Base-by-base conservation (phyloP, 2,329 filamentous ascomycete species). In the Ophiognomonia clavigignenti-juglandacearum region DNA sequence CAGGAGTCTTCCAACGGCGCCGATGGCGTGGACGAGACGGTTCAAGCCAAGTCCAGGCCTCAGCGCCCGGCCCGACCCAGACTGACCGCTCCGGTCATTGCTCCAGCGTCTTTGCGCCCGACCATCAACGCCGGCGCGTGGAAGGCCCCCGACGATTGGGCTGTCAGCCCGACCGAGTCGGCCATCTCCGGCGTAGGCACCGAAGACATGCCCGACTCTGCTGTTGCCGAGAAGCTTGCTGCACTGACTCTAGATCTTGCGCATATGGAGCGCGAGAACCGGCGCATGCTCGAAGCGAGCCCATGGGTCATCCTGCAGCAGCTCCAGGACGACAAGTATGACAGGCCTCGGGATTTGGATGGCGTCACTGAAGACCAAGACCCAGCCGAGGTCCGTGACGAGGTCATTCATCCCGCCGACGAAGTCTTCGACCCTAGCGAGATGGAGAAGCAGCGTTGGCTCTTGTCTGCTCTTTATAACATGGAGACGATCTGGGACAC, bases 241-340 rank as follows among this genome's bases (percentile, higher is more conserved):
- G 19, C 19, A 6, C 34, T 26, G 14, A 38, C 34, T 9, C 57
- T 64, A n/a, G 59, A 62, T 39, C 56, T 71, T 24, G 53, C 57
- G 6, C 60, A 59, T 8, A 65, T 82, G 48, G 74, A 79, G 57
- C 69, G 71, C 8, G 75, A 80, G 53, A 72, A 80, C 39, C 64
- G 69, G 27, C 69, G 73, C 41, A 81, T 83, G 77, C 72, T 75
- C 9, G 68, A 67, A 4, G 75, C 77, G 6, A 72, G 70, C 23
- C 64, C 72, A 0, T 70, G 73, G 40, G 65, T 75, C 24, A 70
- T 82, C 37, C 64, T 84, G 4, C 67, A 73, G 27, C 72, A 78
- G 4, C 66, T 85, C 31, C 78, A 73, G 26, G 72, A 78, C 53
- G 67, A 70, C 35, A 74, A 73, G 66, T 66, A 68, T 9, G 62